These are phyloP conservation scores for Furcasterigmium furcatum DNA, from an alignment of 2,329 filamentous ascomycete genomes.

Conservation along the genomic window DNA sequence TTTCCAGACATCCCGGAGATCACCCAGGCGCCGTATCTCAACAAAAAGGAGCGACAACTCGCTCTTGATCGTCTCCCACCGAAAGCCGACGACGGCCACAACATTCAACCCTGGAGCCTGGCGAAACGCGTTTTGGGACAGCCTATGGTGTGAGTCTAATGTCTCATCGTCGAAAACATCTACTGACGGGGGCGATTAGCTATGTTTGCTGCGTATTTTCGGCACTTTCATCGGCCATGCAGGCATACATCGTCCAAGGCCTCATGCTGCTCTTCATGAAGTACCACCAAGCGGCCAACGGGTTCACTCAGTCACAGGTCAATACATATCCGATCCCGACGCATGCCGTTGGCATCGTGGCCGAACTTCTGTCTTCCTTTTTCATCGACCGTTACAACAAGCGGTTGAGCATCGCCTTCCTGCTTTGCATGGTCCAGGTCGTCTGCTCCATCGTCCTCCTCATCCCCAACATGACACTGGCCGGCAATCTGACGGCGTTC, in stretches of 20 bases:
- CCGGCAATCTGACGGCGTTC: slow-evolving; percentile 15
- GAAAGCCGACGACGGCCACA: slow-evolving; percentile 26
- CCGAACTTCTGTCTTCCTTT: slow-evolving; percentile 16
- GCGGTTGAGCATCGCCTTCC: slow-evolving; percentile 12
- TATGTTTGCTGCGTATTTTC: slow-evolving; percentile 36
- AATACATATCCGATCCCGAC: slow-evolving; percentile 20
- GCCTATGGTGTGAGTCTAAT: slow-evolving; percentile 19
- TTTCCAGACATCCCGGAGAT: slow-evolving; percentile 45
- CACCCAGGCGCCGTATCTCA: slow-evolving; percentile 30
- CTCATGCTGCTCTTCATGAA: slow-evolving; percentile 20
- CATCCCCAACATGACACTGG: slow-evolving; percentile 13
- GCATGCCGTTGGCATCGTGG: slow-evolving; percentile 19
- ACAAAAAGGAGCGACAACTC: slow-evolving; percentile 18
- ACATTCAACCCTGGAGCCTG: slow-evolving; percentile 23
- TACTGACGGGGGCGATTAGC: slow-evolving; percentile 10
- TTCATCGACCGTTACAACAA: slow-evolving; percentile 15
- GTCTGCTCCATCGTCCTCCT: slow-evolving; percentile 15
- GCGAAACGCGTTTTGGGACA: slow-evolving; percentile 20
- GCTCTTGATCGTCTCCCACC: slow-evolving; percentile 24
- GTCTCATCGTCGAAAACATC: not conserved
- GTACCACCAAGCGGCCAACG: slow-evolving; percentile 7
- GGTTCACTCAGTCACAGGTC: slow-evolving; percentile 16
- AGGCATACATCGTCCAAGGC: slow-evolving; percentile 17
- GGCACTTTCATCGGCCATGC: slow-evolving; percentile 12
- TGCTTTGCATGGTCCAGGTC: slow-evolving; percentile 13